Percentiles rank a stretch among this genome's conserved stretches.
These are phyloP conservation scores for Exserohilum rostratum DNA, from an alignment of 2,329 filamentous ascomycete species.

Conservation along the genomic window DNA sequence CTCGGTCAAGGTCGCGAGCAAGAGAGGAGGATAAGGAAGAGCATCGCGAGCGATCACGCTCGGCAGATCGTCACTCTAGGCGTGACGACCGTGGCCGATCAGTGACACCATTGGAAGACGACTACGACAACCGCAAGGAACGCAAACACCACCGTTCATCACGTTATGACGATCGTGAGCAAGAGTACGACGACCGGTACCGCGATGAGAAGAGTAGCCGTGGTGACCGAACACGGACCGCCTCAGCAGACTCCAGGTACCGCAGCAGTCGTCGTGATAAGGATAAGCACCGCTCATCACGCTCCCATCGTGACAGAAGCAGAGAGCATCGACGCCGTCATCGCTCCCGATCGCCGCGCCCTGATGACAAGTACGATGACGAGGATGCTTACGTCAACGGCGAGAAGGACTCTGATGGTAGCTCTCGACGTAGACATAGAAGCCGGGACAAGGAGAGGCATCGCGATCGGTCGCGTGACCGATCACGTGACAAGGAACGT, in stretches of 20 bases:
- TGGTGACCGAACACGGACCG: constrained; percentile 66
- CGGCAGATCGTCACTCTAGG: constrained; percentile 55
- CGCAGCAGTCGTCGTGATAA: constrained; percentile 62
- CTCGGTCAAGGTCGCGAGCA: constrained; percentile 49
- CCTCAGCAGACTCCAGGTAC: constrained; percentile 66
- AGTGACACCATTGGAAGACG: constrained; percentile 48
- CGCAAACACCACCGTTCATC: constrained; percentile 58
- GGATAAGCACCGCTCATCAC: constrained; percentile 53
- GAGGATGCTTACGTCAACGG: constrained; percentile 40
- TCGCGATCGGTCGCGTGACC: constrained; percentile 34
- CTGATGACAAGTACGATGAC: constrained; percentile 37
- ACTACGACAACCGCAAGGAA: constrained; percentile 47
- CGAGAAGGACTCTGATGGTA: constrained; percentile 35
- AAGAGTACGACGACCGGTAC: constrained; percentile 42
- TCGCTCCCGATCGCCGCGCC: constrained; percentile 49
- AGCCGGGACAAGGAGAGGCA: constrained; percentile 46
- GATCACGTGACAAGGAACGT: constrained; percentile 41
- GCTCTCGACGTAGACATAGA: constrained; percentile 46
- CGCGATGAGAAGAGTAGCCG: constrained; percentile 58
- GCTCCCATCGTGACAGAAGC: constrained; percentile 54
- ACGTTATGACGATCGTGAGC: constrained; percentile 48
- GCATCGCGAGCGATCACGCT: constrained; percentile 30
- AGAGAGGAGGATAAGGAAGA: constrained; percentile 26
- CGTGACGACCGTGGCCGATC: constrained; percentile 60
- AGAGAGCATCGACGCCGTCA: constrained; percentile 53